Conservation (phyloP, 495 filamentous ascomycete genomes). For the Neurospora sp. region DNA sequence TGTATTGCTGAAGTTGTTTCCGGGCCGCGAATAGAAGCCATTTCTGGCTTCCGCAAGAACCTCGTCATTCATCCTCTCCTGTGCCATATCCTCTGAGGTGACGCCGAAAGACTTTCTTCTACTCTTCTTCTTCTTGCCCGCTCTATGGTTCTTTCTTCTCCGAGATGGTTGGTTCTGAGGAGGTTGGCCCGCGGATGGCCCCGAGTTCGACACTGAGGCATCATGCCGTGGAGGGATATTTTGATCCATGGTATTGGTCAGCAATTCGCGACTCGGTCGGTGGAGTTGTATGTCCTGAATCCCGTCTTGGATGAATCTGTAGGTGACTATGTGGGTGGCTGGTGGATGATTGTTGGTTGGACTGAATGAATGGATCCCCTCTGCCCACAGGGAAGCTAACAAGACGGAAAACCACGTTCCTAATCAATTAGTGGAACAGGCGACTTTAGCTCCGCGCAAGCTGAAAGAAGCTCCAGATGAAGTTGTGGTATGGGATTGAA, state of each 20-base stretch:
- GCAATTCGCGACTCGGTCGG: background rate
- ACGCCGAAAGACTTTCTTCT: constrained; percentile 56
- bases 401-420: background rate
- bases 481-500: background rate
- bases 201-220: constrained; percentile 31
- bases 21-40: constrained; percentile 49
- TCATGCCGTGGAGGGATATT: background rate
- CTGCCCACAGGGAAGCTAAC: background rate
- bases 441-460: background rate
- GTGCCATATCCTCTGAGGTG: constrained; percentile 33
- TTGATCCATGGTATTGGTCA: background rate
- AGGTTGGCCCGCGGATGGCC: constrained; percentile 32
- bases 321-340: background rate
- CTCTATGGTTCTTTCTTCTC: constrained; percentile 32
- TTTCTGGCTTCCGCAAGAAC: constrained; percentile 21
- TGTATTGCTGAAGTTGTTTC: constrained; percentile 57
- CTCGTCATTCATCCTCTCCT: constrained; percentile 25
- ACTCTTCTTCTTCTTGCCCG: constrained; percentile 49
- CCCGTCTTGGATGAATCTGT: background rate
- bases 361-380: background rate
- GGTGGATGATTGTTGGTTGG: background rate
- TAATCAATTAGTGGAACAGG: background rate
- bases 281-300: background rate
- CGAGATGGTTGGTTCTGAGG: constrained; percentile 6
- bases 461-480: background rate